phyloP scores from a whole-genome alignment of 1,139 yeast genomes.

The Groenewaldozyma sp. region DNA sequence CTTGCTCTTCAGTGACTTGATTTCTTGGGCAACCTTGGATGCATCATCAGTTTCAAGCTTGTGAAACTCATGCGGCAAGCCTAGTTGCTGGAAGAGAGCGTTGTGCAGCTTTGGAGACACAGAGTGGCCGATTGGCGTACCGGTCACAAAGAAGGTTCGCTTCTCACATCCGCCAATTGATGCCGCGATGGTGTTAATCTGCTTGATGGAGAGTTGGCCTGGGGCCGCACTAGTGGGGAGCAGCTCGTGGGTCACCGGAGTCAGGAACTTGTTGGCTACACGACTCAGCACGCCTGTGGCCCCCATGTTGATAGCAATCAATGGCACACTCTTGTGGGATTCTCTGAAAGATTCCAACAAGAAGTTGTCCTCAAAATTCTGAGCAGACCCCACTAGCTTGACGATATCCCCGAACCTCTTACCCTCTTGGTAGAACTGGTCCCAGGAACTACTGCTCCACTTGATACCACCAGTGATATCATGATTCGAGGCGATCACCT shows the following conservation, averaged over 20 bases:
- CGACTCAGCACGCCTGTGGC: constrained; percentile 68
- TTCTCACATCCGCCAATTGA: constrained; percentile 50
- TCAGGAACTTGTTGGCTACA: constrained; percentile 61
- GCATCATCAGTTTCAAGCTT: constrained; percentile 63
- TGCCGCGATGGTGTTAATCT: constrained; percentile 52
- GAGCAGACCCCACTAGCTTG: constrained; percentile 78
- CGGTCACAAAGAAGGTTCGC: constrained; percentile 70
- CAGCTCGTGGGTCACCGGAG: constrained; percentile 71
- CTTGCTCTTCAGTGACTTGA: constrained; percentile 39
- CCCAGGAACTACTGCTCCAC: constrained; percentile 73
- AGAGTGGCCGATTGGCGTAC: constrained; percentile 77
- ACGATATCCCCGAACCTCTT: constrained; percentile 58
- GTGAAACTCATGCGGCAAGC: constrained; percentile 68
- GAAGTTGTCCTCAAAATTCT: constrained; percentile 55
- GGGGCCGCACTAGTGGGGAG: constrained; percentile 66
- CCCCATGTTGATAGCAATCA: constrained; percentile 81
- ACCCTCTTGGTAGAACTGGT: constrained; percentile 59
- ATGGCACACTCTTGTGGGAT: constrained; percentile 40
- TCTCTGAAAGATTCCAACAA: constrained; percentile 60
- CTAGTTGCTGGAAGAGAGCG: constrained; percentile 60
- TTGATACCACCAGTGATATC: constrained; percentile 52
- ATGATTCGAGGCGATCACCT: constrained; percentile 75
- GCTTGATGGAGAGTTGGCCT: constrained; percentile 51
- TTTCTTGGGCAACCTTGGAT: constrained; percentile 37
- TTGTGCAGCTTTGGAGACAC: constrained; percentile 82